Percentiles rank a stretch among this genome's conserved stretches.
phyloP scores from a whole-genome alignment of 352 stramenopile species.

The Phytophthora hibernalis region DNA sequence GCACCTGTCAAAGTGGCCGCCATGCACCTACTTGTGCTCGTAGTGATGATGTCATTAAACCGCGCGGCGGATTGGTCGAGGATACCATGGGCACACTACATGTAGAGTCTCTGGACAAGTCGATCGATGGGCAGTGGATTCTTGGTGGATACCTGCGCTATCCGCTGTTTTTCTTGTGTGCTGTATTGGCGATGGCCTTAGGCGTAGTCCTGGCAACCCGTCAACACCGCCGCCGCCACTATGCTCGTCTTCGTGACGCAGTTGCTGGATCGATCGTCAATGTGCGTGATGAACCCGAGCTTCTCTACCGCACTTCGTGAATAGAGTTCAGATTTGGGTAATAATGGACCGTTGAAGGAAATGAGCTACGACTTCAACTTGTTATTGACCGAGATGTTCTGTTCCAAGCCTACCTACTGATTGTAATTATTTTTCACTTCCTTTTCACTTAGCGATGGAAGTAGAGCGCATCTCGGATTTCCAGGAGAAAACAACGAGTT shows the following conservation, averaged over 20 bases:
- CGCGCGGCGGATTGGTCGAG: constrained; percentile 20
- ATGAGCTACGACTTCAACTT: no score
- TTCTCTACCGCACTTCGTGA: constrained; percentile 36
- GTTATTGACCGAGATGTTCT: no score
- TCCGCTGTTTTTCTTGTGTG: constrained; percentile 38
- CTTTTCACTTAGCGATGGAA: no score
- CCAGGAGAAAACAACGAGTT: no score
- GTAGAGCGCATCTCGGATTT: no score
- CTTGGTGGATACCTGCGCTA: constrained; percentile 20
- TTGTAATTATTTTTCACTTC: no score
- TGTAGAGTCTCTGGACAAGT: constrained; percentile 12
- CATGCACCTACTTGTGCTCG: constrained; percentile 50
- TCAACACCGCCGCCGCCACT: constrained; percentile 25
- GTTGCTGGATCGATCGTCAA: neutral
- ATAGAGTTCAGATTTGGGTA: no score
- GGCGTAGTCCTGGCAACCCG: constrained; percentile 18
- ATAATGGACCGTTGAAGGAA: no score
- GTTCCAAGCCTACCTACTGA: no score
- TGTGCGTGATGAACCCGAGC: neutral
- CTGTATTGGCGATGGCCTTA: constrained; percentile 30
- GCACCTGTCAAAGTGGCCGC: constrained; percentile 56
- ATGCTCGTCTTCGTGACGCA: constrained; percentile 9
- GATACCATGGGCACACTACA: constrained; percentile 2
- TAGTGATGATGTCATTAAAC: constrained; percentile 46
- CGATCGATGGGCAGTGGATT: neutral